Evolutionary conservation across 164 flowering plant species (phyloP).

Genomic region (Kalanchoe fedtschenkoi): DNA sequence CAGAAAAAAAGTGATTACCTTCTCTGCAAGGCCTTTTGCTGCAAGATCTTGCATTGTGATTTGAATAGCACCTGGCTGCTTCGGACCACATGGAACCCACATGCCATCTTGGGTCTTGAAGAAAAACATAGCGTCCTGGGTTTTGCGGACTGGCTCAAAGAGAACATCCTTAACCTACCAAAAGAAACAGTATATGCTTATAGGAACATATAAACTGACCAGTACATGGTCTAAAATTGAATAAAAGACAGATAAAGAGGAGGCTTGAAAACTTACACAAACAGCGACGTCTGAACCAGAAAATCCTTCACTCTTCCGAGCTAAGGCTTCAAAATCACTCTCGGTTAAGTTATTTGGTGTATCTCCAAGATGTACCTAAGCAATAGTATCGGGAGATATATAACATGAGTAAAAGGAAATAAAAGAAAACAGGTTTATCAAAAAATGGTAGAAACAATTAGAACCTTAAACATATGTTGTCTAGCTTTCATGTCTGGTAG

Average conservation of each 20-base stretch:
- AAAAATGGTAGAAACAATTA: background rate
- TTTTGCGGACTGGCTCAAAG: slow-evolving; percentile 97
- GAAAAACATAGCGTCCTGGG: slow-evolving; percentile 97
- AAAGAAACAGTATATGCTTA: background rate
- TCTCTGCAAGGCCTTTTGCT: slow-evolving; percentile 66
- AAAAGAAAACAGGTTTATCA: background rate
- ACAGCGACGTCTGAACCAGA: slow-evolving; percentile 96
- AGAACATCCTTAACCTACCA: slow-evolving; percentile 91
- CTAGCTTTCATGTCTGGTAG: slow-evolving; percentile 94
- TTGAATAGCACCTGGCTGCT: slow-evolving; percentile 83
- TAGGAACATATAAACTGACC: background rate
- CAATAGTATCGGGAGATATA: background rate
- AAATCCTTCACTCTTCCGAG: slow-evolving; percentile 76
- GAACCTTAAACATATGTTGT: slow-evolving; percentile 91
- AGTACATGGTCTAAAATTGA: background rate
- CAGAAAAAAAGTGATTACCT: slow-evolving; percentile 33
- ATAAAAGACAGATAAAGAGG: background rate
- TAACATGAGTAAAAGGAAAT: background rate
- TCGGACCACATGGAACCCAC: slow-evolving; percentile 98
- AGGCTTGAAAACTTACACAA: slow-evolving; percentile 56
- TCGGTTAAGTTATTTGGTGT: slow-evolving; percentile 89
- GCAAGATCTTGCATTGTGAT: slow-evolving; percentile 87
- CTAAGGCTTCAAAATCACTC: slow-evolving; percentile 76
- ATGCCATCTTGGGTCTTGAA: slow-evolving; percentile 39
- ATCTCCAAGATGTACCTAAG: slow-evolving; percentile 93